Base-by-base conservation (phyloP, 2,329 filamentous ascomycete genomes). In the Colletotrichum coccodes region DNA sequence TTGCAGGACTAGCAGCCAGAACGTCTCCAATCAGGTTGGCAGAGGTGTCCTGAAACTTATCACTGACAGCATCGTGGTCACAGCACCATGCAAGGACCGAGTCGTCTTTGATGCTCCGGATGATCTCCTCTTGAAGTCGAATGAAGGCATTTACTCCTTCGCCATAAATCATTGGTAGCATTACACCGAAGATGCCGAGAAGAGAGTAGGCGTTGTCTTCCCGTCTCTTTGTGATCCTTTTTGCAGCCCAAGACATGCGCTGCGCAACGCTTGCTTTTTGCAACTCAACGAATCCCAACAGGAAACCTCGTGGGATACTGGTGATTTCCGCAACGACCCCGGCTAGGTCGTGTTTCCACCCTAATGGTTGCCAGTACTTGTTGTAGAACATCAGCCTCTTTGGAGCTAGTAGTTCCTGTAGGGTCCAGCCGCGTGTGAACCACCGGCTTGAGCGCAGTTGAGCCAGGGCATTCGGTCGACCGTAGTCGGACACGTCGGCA, bases 191-290 rank as follows among this genome's bases (percentile, higher is more conserved):
- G 5, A 77, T 57, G 16, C 76, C 75, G 12, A 76, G 49, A 6
- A 77, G 59, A 11, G 70, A 74, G 47, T 76, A 77, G 0, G 75
- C 74, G 8, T 63, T 56, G 59, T 78, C 74, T 53, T 76, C 71
- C 60, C 47, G 4, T 3, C 72, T 53, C 1, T 64, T 75, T 5
- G 72, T 76, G 49, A 68, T n/a, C 26, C 76, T 58, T 4, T 54
- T 59, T 3, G 75, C 69, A 38, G 72, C 74, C 75, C 75, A 77
- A 8, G 71, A 74, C 75, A 77, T 78, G 54, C 73, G 72, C 2
- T 36, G 36, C 3, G 47, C 47, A 1, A 50, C 44, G 2, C 30
- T 30, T 3, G 34, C 40, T 5, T 32, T n/a, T 4, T 4, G 4
- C 30, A 60, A 23, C 7, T 40, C 21, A n/a, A n/a, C n/a, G 32